Base-by-base conservation (phyloP, 345 rosid genomes). In the Eucalyptus virginea region DNA sequence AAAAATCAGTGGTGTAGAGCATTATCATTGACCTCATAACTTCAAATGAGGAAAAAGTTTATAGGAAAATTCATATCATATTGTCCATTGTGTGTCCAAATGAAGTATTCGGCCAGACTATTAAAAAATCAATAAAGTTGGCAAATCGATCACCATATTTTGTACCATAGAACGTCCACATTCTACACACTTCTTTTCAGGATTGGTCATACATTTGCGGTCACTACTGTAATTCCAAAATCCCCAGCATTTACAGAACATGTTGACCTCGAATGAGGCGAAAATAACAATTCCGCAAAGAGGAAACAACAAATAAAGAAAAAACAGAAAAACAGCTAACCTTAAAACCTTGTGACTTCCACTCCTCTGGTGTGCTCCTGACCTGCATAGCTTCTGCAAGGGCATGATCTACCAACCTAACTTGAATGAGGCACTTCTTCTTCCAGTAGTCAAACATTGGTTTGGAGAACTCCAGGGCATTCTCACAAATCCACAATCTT, bases 401-500 rank as follows among this genome's bases (percentile, higher is more conserved):
- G 21, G 90, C 88, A 81, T 90, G 89, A 91, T 94, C 95, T 77
- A 93, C 67, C 88, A 88, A 67, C 72, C 91, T 88, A 8, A 93
- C 92, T 89, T 92, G 89, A n/a, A 93, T 91, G 48, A 94, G 92
- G 89, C 89, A 50, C 52, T 88, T 56, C 37, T 65, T 85, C 88
- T 88, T 88, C 91, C 91, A 90, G 42, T 90, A 90, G 62, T 85
- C 88, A 17, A 90, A 30, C 89, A 94, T 87, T 13, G 95, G 94
- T 88, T 90, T 88, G 3, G 92, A 91, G 24, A 89, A 56, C 32
- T 93, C 95, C 86, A 91, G 89, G 3, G 47, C 32, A 62, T 90
- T 92, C 89, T 95, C 97, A 89, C 94, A 92, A 37, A 94, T 92
- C 95, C 95, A 94, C 86, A 94, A 89, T 40, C 97, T 90, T 85